A percentile compares a stretch with the other conserved stretches of the same genome.
phyloP scores from a whole-genome alignment of 108 stramenopile genomes.

The Cyclotella distinguenda region DNA sequence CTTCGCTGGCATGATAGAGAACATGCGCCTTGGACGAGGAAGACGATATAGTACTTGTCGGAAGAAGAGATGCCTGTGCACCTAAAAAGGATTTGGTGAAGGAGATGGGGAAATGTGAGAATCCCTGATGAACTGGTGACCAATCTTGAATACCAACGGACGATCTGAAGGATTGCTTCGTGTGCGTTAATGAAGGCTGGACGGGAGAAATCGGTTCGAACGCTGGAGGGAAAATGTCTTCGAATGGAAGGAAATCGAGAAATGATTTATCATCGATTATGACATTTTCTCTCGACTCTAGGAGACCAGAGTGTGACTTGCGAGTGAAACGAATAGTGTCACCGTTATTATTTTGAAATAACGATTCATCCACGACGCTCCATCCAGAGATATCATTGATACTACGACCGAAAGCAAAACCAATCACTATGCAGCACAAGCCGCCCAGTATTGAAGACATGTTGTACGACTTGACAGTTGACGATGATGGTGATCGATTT shows the following conservation, averaged over 20 bases:
- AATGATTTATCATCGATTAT: slow-evolving; percentile 22
- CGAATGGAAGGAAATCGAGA: slow-evolving; percentile 27
- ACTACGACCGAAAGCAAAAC: too few relatives aligned
- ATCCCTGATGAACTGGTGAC: not conserved
- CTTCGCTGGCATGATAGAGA: slow-evolving; percentile 28
- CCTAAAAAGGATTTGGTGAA: not conserved
- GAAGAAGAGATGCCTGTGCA: not conserved
- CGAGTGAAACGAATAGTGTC: not conserved
- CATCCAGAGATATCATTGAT: too few relatives aligned
- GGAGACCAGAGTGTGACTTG: not conserved
- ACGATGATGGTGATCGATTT: not conserved
- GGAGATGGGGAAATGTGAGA: not conserved
- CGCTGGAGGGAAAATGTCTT: slow-evolving; percentile 6
- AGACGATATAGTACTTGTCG: not conserved
- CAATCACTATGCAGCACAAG: too few relatives aligned
- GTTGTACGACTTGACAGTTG: too few relatives aligned
- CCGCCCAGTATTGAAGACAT: too few relatives aligned
- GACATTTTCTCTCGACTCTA: not conserved
- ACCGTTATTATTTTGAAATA: not conserved
- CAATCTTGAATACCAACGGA: not conserved
- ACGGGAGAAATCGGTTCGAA: not conserved
- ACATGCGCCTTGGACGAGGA: slow-evolving; percentile 16
- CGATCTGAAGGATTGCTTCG: not conserved
- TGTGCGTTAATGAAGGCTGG: not conserved
- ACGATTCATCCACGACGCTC: too few relatives aligned